Base-by-base conservation (phyloP, 169 alveolate species). In the Theileria sp. region DNA sequence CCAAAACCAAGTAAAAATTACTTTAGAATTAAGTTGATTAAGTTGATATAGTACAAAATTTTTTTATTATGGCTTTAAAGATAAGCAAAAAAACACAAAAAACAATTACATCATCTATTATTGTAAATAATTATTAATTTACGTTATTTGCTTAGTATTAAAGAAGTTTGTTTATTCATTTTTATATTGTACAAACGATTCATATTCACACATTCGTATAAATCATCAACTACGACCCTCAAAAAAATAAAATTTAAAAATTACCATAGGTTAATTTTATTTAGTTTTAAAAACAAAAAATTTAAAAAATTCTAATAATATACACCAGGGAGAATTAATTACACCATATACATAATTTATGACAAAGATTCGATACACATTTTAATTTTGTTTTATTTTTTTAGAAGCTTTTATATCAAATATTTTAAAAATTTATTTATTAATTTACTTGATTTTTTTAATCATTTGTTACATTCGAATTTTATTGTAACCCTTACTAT, bases 201-300 rank as follows among this genome's bases (percentile, higher is more conserved):
- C 58, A 23, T 19, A 69, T 49, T 69, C 67, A 69, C 77, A 69
- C 77, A 49, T 51, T 49, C 2, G 21, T 34, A 34, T 21, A 64
- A 7, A 64, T 17, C 72, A 64, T 64, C 32, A 17, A 21, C 21
- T 7, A 17, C 1, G 12, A 64, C 13, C 25, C 51, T 26, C 3
- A 26, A 64, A 30, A 64, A 30, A 1, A 21, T n/a, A 64, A n/a
- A n/a, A n/a, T 64, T 28, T 28, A 17, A 23, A 21, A 64, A 64
- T 19, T 1, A 15, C 72, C 32, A 15, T 23, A 25, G 36, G 32
- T 15, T 25, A 64, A 64, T 25, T 28, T 30, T 30, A 64, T 1
- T 64, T 64, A 3, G 8, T n/a, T 64, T 19, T 10, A 64, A 64
- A 56, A n/a, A 28, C 25, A 26, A 3, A 7, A 64, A 64, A 64